Evolutionary conservation across 2,329 filamentous ascomycete genomes (phyloP).

Genomic region (Phyllosticta citribraziliensis): DNA sequence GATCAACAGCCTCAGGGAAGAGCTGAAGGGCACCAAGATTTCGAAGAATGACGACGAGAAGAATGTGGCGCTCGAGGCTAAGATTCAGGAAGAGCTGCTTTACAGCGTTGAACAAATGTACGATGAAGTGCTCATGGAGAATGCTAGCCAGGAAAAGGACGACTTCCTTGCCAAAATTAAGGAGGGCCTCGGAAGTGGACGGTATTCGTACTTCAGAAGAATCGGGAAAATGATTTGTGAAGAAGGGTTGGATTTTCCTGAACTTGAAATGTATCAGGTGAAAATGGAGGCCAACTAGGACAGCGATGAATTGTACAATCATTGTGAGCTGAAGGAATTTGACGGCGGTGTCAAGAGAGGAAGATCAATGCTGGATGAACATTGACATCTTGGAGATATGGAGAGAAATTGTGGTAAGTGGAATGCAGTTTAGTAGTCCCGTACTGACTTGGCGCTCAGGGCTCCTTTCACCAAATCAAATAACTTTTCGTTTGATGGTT

Average conservation of each 20-base stretch:
- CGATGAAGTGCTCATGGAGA: not conserved
- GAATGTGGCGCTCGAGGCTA: not conserved
- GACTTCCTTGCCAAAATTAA: not conserved
- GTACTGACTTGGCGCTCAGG: too few species aligned
- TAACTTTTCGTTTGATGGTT: too few species aligned
- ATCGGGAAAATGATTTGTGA: not conserved
- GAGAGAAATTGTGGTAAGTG: too few species aligned
- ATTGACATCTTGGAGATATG: too few species aligned
- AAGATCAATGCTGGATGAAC: too few species aligned
- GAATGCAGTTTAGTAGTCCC: too few species aligned
- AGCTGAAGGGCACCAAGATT: too few species aligned
- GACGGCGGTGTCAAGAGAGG: too few species aligned
- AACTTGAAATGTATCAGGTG: not conserved
- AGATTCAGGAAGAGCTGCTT: not conserved
- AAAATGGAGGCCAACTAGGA: not conserved
- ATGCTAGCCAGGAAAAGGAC: not conserved
- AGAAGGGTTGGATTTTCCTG: not conserved
- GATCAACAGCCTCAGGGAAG: not conserved
- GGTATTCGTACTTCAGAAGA: not conserved
- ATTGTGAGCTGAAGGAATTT: too few species aligned
- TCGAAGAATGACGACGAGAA: not conserved
- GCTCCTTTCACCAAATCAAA: too few species aligned
- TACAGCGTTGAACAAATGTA: not conserved
- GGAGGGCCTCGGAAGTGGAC: not conserved
- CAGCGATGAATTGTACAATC: too few species aligned